Base-by-base conservation (phyloP, 495 filamentous ascomycete species). In the Penicillium soppii region DNA sequence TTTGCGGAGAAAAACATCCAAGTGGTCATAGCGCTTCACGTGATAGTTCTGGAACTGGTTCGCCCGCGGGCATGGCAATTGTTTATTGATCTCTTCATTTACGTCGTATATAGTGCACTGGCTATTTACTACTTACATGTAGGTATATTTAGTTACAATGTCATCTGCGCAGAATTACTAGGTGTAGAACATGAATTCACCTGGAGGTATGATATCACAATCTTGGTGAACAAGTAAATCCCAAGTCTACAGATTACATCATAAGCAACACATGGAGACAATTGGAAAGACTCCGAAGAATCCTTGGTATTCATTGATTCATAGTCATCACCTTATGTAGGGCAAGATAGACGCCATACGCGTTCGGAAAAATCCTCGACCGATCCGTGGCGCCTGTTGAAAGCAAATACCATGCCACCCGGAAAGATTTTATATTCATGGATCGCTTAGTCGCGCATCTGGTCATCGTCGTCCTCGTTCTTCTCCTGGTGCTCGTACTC, bases 381-480 rank as follows among this genome's bases (percentile, higher is more conserved):
- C 36, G 26, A 51, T 35, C 48, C 49, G 44, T 59, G 55, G 58
- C 62, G 54, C 54, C 59, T 32, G 50, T 38, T 44, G 50, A 51
- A 52, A 62, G 35, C 58, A 27, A 57, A 39, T 50, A 47, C 54
- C 42, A 49, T 54, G 51, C 49, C 46, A 36, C 47, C 56, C 47
- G 51, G 20, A 16, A n/a, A 48, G 44, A 32, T 43, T 41, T 46
- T 50, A 16, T 58, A 50, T 36, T 53, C 19, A 59, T 52, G 10
- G n/a, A 32, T 23, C 16, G 40, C 52, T 65, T 68, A 79, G 45
- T 72, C 72, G 47, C 71, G 71, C 74, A 76, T 77, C 54, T 73
- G 65, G 47, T 72, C 69, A 19, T 75, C 68, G 43, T 71, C 56
- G n/a, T 58, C 29, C 26, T 12, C 21, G 15, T 56, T 43, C 29